Evolutionary conservation across 495 filamentous ascomycete genomes (phyloP).

Genomic region (Wilcoxina mikolae): DNA sequence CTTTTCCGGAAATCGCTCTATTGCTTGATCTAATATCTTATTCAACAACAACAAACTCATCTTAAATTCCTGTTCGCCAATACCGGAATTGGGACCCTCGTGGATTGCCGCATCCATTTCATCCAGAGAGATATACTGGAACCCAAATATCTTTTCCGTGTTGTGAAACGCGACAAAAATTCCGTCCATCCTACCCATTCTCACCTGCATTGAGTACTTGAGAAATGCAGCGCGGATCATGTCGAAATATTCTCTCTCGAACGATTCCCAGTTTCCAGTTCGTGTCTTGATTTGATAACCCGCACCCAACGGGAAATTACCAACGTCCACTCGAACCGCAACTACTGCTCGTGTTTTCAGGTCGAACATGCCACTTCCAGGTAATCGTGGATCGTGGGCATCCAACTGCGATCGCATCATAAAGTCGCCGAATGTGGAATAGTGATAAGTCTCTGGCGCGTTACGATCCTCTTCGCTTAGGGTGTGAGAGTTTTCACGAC

Average conservation of each 20-base stretch:
- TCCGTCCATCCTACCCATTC: conserved; percentile 95
- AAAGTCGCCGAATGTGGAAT: conserved; percentile 75
- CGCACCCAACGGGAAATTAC: conserved; percentile 53
- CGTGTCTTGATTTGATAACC: conserved; percentile 74
- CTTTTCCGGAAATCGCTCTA: conserved; percentile 50
- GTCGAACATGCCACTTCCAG: conserved; percentile 91
- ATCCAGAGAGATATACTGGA: conserved; percentile 73
- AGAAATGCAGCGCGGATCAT: conserved; percentile 92
- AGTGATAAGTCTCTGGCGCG: conserved; percentile 67
- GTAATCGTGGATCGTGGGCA: conserved; percentile 71
- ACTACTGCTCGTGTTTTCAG: conserved; percentile 88
- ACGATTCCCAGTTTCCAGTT: conserved; percentile 70
- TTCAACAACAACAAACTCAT: conserved; percentile 65
- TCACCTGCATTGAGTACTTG: conserved; percentile 91
- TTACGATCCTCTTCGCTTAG: conserved; percentile 50
- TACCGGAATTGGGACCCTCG: conserved; percentile 24
- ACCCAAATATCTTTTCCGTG: conserved; percentile 85
- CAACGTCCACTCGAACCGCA: conserved; percentile 70
- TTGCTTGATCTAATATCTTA: conserved; percentile 57
- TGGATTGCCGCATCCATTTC: conserved; percentile 86
- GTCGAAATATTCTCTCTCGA: conserved; percentile 88
- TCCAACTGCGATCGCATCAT: conserved; percentile 93
- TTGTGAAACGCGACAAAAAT: conserved; percentile 99
- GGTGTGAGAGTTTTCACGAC: conserved; percentile 45
- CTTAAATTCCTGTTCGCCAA: conserved; percentile 84